These are phyloP conservation scores for Xylaria palmicola DNA, from an alignment of 495 filamentous ascomycete species.

Conservation along the genomic window DNA sequence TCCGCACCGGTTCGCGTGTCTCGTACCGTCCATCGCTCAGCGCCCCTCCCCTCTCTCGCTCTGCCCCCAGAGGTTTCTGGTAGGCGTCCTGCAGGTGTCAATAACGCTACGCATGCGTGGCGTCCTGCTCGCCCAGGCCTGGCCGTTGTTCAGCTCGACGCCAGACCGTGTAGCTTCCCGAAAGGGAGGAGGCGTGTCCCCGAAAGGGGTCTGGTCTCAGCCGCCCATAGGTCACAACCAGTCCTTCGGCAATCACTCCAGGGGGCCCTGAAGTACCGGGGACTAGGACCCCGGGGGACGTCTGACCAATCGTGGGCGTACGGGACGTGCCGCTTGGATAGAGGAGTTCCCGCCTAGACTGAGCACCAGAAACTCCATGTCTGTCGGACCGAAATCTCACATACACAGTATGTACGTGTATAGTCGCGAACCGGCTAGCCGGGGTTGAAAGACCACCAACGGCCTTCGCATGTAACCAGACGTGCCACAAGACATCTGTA, in stretches of 20 bases:
- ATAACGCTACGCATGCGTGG: conserved; percentile 4
- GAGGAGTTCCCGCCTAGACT: not conserved
- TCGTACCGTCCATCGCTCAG: no score
- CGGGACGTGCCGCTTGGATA: not conserved
- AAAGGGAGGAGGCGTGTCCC: not conserved
- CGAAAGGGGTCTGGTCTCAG: conserved; percentile 3
- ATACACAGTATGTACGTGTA: not conserved
- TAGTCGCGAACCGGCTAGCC: no score
- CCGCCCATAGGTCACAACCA: not conserved
- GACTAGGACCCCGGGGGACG: not conserved
- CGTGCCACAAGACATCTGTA: no score
- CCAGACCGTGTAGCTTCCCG: not conserved
- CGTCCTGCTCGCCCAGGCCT: not conserved
- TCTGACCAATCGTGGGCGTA: not conserved
- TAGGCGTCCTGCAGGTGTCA: conserved; percentile 1
- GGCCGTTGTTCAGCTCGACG: conserved; percentile 7
- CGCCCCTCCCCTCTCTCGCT: not conserved
- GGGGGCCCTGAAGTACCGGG: not conserved
- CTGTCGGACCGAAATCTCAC: no score
- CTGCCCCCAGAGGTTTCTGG: not conserved
- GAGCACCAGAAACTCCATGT: not conserved
- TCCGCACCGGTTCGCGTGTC: not conserved
- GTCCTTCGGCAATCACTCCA: conserved; percentile 1
- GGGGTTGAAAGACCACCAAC: no score
- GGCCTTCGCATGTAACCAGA: no score